Evolutionary conservation across 1,284 basidiomycete species (phyloP).

Genomic region (Austropuccinia psidii): DNA sequence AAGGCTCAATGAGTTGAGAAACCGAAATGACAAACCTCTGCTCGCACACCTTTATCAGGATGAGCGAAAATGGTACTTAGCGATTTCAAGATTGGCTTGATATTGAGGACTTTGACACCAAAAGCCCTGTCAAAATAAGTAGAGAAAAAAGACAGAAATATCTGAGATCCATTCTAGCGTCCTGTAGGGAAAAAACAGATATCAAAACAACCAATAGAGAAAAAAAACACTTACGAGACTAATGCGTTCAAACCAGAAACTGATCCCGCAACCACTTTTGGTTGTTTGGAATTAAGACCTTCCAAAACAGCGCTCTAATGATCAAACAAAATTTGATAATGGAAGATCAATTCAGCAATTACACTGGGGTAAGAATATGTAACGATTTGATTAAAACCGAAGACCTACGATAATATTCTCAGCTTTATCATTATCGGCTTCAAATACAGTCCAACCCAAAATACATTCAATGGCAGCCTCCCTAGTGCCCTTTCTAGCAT

Average conservation of each 20-base stretch:
- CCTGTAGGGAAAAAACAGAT: not conserved
- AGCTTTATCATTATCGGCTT: slow-evolving; percentile 76
- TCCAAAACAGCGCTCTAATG: slow-evolving; percentile 69
- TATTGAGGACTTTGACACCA: slow-evolving; percentile 67
- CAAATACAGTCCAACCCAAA: slow-evolving; percentile 46
- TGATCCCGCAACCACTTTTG: slow-evolving; percentile 80
- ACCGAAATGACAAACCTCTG: slow-evolving; percentile 54
- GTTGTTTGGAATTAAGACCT: slow-evolving; percentile 84
- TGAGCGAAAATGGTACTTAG: slow-evolving; percentile 92
- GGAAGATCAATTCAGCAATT: not conserved
- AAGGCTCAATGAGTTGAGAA: not conserved
- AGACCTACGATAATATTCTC: slow-evolving; percentile 80
- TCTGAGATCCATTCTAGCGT: too few species aligned
- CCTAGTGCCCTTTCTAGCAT: slow-evolving; percentile 37
- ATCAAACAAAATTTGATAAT: slow-evolving; percentile 38
- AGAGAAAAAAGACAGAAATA: slow-evolving; percentile 19
- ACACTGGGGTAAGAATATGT: not conserved
- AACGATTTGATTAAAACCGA: not conserved
- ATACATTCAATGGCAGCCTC: slow-evolving; percentile 4
- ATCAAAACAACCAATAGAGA: not conserved
- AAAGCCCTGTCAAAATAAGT: slow-evolving; percentile 58
- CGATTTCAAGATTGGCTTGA: slow-evolving; percentile 68
- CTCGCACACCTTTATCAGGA: slow-evolving; percentile 88
- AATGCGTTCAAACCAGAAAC: slow-evolving; percentile 74
- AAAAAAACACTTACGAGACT: slow-evolving; percentile 52